Evolutionary conservation across 768 basidiomycete genomes (phyloP).

Genomic region (Cytidiella melzeri): DNA sequence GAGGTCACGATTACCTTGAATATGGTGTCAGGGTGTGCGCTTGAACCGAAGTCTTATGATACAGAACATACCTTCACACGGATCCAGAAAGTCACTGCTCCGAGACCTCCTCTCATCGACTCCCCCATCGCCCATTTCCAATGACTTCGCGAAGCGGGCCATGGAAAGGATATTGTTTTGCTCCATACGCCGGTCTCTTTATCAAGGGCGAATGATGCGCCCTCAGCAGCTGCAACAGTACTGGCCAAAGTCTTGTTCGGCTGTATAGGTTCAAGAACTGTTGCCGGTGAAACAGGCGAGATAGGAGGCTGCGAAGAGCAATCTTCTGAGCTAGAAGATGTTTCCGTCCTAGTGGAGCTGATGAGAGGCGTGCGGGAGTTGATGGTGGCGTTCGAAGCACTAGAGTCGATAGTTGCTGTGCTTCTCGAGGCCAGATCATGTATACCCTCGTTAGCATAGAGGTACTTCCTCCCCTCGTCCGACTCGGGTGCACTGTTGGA

Average conservation of each 20-base stretch:
- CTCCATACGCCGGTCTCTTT: conserved; percentile 47
- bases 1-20: conserved; percentile 45
- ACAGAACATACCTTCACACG: conserved; percentile 51
- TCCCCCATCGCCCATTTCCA: conserved; percentile 79
- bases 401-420: conserved; percentile 5
- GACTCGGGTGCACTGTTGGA: conserved; percentile 8
- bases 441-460: background rate
- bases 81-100: conserved; percentile 63
- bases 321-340: conserved; percentile 5
- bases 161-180: conserved; percentile 63
- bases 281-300: conserved; percentile 5
- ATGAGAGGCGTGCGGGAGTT: conserved; percentile 13
- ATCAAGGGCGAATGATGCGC: conserved; percentile 41
- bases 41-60: conserved; percentile 10
- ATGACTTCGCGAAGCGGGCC: conserved; percentile 63
- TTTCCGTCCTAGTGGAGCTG: conserved; percentile 9
- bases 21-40: conserved; percentile 9
- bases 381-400: conserved; percentile 6
- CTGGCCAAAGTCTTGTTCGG: conserved; percentile 39
- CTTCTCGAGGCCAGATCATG: conserved; percentile 4
- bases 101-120: conserved; percentile 60
- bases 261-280: conserved; percentile 5
- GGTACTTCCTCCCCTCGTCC: background rate
- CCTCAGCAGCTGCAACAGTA: conserved; percentile 34
- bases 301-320: conserved; percentile 4